phyloP scores from a whole-genome alignment of 2,329 filamentous ascomycete genomes.

The Hirsutella thompsonii region DNA sequence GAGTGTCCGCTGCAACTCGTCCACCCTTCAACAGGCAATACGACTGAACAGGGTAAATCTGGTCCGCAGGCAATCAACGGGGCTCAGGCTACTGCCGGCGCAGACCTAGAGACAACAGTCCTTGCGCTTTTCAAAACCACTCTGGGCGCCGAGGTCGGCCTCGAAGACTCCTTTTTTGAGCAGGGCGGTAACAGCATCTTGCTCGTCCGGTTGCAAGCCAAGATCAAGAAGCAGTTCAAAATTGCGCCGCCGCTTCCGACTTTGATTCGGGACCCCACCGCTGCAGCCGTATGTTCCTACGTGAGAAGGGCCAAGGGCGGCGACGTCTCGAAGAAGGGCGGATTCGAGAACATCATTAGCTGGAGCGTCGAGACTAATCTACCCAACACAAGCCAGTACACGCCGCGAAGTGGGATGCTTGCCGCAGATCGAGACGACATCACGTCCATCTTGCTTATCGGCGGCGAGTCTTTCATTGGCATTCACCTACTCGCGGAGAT shows the following conservation, averaged over 20 bases:
- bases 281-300: conserved; percentile 10
- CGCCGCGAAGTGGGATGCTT: conserved; percentile 8
- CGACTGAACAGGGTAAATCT: not conserved
- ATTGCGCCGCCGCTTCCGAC: conserved; percentile 11
- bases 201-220: conserved; percentile 12
- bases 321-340: conserved; percentile 6
- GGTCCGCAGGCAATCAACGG: not conserved
- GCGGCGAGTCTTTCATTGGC: conserved; percentile 10
- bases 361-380: conserved; percentile 12
- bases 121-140: conserved; percentile 9
- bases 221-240: conserved; percentile 13
- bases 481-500: conserved; percentile 10
- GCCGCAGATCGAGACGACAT: not conserved
- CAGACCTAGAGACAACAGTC: conserved; percentile 8
- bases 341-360: conserved; percentile 9
- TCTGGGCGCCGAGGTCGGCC: conserved; percentile 6
- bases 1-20: conserved; percentile 8
- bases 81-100: not conserved
- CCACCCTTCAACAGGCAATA: conserved; percentile 4
- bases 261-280: conserved; percentile 12
- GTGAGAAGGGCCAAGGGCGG: conserved; percentile 8
- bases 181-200: conserved; percentile 13
- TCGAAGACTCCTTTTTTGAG: conserved; percentile 13
- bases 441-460: conserved; percentile 7
- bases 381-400: conserved; percentile 12